Conservation (phyloP, 2,329 filamentous ascomycete species). For the Aspergillus aculeatinus region DNA sequence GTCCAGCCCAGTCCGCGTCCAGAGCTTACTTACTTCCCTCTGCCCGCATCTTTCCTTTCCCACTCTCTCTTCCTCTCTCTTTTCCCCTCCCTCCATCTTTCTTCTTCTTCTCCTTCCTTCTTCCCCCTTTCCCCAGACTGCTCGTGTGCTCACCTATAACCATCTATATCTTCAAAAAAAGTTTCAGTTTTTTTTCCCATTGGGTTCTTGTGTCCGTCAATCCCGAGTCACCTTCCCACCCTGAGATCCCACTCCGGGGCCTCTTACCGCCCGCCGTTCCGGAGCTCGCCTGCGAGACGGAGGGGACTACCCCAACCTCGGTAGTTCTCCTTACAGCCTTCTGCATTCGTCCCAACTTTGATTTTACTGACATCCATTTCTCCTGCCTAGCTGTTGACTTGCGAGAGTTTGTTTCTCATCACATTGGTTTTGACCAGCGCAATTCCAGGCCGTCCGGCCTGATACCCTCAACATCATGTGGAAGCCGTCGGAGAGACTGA, state of each 20-base stretch:
- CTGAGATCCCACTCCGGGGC: conserved; percentile 3
- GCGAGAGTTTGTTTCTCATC: background rate
- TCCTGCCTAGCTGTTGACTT: background rate
- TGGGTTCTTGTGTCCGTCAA: background rate
- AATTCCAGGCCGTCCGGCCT: conserved; percentile 31
- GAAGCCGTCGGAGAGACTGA: conserved; percentile 85
- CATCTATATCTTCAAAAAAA: background rate
- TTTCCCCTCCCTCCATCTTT: background rate
- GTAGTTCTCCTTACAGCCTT: conserved; percentile 23
- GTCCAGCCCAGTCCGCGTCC: conserved; percentile 7
- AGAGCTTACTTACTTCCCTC: conserved; percentile 1
- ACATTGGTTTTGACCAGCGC: conserved; percentile 10
- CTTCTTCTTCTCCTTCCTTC: background rate
- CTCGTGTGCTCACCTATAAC: background rate
- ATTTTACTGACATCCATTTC: background rate
- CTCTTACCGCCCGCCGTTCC: conserved; percentile 10
- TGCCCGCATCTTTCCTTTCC: conserved; percentile 2
- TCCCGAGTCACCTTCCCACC: background rate
- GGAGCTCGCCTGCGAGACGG: conserved; percentile 13
- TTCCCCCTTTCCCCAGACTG: background rate
- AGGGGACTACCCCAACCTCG: conserved; percentile 26
- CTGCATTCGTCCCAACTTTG: background rate
- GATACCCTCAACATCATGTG: conserved; percentile 63
- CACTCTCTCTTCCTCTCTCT: background rate
- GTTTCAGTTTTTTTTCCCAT: background rate